A percentile compares a stretch with the other conserved stretches of the same genome.
Conservation (phyloP, 2,329 filamentous ascomycete genomes). For the Penicillium brevicompactum region DNA sequence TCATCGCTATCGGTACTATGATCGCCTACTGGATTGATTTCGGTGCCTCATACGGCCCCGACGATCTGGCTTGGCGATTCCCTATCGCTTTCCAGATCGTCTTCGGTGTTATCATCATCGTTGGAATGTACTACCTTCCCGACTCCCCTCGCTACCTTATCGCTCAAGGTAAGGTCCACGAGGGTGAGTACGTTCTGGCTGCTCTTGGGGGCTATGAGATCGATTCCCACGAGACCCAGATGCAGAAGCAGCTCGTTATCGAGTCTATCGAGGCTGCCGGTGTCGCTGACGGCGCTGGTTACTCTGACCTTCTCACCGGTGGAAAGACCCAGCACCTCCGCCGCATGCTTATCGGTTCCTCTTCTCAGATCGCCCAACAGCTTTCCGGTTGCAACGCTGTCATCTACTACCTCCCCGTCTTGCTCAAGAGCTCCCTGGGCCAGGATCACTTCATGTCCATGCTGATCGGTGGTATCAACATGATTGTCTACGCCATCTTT, state of each 20-base stretch:
- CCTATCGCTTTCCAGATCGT: constrained; percentile 57
- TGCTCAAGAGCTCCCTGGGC: constrained; percentile 51
- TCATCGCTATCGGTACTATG: constrained; percentile 54
- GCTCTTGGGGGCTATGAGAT: constrained; percentile 51
- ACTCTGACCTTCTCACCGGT: constrained; percentile 47
- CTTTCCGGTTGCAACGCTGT: constrained; percentile 54
- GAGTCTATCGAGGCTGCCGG: constrained; percentile 69
- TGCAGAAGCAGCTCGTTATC: constrained; percentile 67
- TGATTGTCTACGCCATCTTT: constrained; percentile 49
- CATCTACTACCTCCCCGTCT: constrained; percentile 52
- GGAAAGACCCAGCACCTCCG: constrained; percentile 44
- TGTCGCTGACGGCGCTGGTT: constrained; percentile 48
- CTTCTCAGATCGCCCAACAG: constrained; percentile 50
- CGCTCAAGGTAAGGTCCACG: constrained; percentile 48
- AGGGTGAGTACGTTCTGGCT: constrained; percentile 53
- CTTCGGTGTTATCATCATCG: constrained; percentile 50
- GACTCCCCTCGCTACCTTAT: constrained; percentile 52
- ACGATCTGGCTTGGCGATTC: constrained; percentile 52
- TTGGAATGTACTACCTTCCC: constrained; percentile 47
- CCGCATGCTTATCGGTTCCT: constrained; percentile 44
- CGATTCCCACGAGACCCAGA: constrained; percentile 58
- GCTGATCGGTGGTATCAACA: constrained; percentile 56
- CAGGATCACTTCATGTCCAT: constrained; percentile 46
- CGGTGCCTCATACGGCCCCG: constrained; percentile 42
- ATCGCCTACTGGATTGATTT: constrained; percentile 58